Base-by-base conservation (phyloP, 2,329 filamentous ascomycete genomes). In the Fusarium robinianum region DNA sequence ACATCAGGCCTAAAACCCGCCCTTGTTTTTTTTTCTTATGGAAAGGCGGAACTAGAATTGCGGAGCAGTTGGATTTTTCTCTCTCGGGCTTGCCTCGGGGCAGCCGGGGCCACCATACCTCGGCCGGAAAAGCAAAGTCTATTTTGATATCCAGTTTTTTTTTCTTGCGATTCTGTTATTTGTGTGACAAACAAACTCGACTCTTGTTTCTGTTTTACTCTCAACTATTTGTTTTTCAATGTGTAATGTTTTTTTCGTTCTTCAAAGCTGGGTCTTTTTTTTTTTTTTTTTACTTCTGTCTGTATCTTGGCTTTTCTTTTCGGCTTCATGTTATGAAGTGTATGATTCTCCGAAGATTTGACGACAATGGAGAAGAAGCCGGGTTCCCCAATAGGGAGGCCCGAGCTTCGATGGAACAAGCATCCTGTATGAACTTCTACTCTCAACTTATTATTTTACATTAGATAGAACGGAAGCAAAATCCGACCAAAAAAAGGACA, bases 11-110 rank as follows among this genome's bases (percentile, higher is more conserved):
- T 47, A n/a, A 24, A 29, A 11, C 30, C 37, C 23, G 29, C 23
- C 26, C 36, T 27, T 32, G 19, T 46, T 45, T 38, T 26, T 37
- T 33, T 49, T 53, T 63, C 36, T 46, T 38, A 15, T 47, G 46
- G 46, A 50, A 45, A 41, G 51, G 49, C 45, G 40, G 53, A 56
- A 56, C 40, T 61, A 49, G 48, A 46, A 56, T 51, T 61, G 58
- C 58, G 58, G 58, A 61, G 58, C 58, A 50, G 36, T 65, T 63
- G 58, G 61, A 62, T 61, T 61, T 63, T 51, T 41, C 26, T n/a
- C 49, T 41, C 57, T 61, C 58, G 58, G 58, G 58, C 58, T 54
- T 61, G 58, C 48, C 41, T 61, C 57, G 58, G 58, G 58, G 57
- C 48, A 40, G 57, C 55, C 41, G 51, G 57, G 55, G 53, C 53